Base-by-base conservation (phyloP, 2,329 filamentous ascomycete genomes). In the Amylocarpus encephaloides region DNA sequence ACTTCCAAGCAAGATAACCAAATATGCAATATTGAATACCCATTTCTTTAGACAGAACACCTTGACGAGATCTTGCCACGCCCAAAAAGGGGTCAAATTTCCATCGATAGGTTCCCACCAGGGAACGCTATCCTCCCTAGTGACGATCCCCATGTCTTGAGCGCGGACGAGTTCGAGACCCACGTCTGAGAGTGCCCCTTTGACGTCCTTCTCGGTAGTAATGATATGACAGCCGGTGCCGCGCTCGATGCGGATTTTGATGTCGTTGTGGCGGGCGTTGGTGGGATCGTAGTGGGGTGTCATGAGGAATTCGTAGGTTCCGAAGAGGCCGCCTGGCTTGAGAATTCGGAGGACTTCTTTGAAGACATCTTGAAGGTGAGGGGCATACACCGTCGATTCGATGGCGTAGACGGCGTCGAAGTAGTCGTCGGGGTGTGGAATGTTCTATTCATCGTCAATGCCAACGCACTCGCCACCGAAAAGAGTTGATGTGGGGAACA, bases 51-150 rank as follows among this genome's bases (percentile, higher is more conserved):
- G 6, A 22, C 26, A 36, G 15, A 47, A 47, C 30, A 47, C 18
- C 35, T 40, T 47, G 1, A 40, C 15, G 11, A 3, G 13, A 22
- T 47, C 45, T 29, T 29, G 40, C 29, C 22, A 41, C 6, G 36
- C 15, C 10, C n/a, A 33, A 22, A 47, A 47, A 12, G 26, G 22
- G 1, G 6, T 13, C 15, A 41, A 2, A 33, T 47, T 30, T 11
- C 45, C 45, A 34, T 41, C 29, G 26, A 47, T 47, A 22, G 45
- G 45, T 32, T 40, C 29, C 45, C 45, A 47, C 45, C 45, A 47
- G 2, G 45, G 22, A 2, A 39, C 19, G 12, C 3, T 10, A 36
- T 47, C 36, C 5, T 32, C 29, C 11, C 32, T 22, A 6, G 45
- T 40, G 19, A 32, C 35, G 13, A 40, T n/a, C 2, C 18, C 18